Conservation (phyloP, 495 filamentous ascomycete species). For the Tetracladium setigerum region DNA sequence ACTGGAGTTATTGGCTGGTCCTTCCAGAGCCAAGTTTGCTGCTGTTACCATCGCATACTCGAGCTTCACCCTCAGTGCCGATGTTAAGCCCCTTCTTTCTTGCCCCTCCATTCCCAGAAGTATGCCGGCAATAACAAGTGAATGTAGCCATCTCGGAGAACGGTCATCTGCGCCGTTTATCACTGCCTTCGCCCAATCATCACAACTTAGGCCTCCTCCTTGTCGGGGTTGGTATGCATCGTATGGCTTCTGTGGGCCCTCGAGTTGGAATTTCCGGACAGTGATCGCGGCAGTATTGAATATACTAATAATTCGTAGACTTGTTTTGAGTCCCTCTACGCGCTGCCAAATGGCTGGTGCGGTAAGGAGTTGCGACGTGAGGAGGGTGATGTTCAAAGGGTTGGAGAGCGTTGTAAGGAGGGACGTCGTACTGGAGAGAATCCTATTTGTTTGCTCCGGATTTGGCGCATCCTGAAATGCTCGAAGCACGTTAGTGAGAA, state of each 20-base stretch:
- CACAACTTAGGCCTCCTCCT: conserved; percentile 45
- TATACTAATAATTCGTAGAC: conserved; percentile 72
- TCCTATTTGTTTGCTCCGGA: conserved; percentile 39
- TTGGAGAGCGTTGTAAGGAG: conserved; percentile 80
- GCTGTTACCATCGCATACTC: conserved; percentile 73
- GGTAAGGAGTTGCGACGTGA: conserved; percentile 82
- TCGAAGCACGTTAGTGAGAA: conserved; percentile 41
- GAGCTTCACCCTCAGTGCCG: conserved; percentile 57
- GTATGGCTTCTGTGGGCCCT: conserved; percentile 23
- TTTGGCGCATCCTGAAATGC: conserved; percentile 43
- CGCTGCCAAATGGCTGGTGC: conserved; percentile 82
- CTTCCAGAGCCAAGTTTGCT: conserved; percentile 64
- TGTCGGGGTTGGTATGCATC: conserved; percentile 26
- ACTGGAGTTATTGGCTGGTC: conserved; percentile 33
- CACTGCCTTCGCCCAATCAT: conserved; percentile 80
- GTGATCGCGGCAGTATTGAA: conserved; percentile 78
- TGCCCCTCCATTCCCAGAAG: conserved; percentile 73
- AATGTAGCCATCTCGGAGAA: conserved; percentile 82
- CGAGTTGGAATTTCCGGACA: conserved; percentile 46
- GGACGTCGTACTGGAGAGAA: conserved; percentile 74
- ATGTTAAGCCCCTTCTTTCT: conserved; percentile 54
- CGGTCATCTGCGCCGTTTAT: conserved; percentile 77
- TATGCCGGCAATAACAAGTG: conserved; percentile 72
- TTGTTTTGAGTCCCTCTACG: conserved; percentile 61
- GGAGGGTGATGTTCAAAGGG: conserved; percentile 80